A percentile compares a stretch with the other conserved stretches of the same genome.
These are phyloP conservation scores for Diaporthe batatas DNA, from an alignment of 2,329 filamentous ascomycete genomes.

Conservation along the genomic window DNA sequence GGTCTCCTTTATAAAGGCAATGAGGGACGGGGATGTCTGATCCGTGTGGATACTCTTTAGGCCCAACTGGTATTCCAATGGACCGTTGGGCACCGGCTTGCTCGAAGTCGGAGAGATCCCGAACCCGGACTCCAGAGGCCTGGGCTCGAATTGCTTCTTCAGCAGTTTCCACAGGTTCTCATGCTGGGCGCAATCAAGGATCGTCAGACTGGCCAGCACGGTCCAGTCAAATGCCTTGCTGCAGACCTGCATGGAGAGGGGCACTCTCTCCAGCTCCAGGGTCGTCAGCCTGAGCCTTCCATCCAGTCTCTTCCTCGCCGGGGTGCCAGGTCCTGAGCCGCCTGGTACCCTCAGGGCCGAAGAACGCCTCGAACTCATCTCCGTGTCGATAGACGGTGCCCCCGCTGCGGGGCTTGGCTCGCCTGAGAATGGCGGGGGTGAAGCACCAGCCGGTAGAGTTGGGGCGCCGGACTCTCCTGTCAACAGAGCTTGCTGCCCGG, in stretches of 20 bases:
- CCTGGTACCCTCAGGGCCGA: constrained; percentile 15
- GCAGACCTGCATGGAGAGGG: constrained; percentile 79
- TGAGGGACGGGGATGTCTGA: constrained; percentile 74
- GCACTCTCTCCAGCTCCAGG: constrained; percentile 81
- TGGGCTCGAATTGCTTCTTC: constrained; percentile 71
- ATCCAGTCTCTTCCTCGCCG: constrained; percentile 59
- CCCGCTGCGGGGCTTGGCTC: constrained; percentile 24
- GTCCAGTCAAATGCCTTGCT: constrained; percentile 82
- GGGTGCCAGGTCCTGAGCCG: constrained; percentile 12
- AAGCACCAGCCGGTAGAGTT: neutral
- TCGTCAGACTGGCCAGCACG: constrained; percentile 76
- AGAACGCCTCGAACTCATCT: constrained; percentile 26
- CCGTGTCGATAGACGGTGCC: constrained; percentile 23
- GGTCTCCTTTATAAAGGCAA: constrained; percentile 82
- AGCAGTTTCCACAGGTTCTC: constrained; percentile 82
- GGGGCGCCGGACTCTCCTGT: constrained; percentile 21
- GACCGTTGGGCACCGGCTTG: constrained; percentile 49
- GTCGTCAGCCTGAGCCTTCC: constrained; percentile 76
- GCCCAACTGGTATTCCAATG: constrained; percentile 71
- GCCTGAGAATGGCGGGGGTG: constrained; percentile 5
- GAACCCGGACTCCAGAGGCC: constrained; percentile 47
- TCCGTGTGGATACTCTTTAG: constrained; percentile 84
- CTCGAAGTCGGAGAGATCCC: constrained; percentile 46
- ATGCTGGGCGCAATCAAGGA: constrained; percentile 79
- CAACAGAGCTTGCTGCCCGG: constrained; percentile 15